Evolutionary conservation across 1,284 basidiomycete species (phyloP).

Genomic region (Malassezia restricta): DNA sequence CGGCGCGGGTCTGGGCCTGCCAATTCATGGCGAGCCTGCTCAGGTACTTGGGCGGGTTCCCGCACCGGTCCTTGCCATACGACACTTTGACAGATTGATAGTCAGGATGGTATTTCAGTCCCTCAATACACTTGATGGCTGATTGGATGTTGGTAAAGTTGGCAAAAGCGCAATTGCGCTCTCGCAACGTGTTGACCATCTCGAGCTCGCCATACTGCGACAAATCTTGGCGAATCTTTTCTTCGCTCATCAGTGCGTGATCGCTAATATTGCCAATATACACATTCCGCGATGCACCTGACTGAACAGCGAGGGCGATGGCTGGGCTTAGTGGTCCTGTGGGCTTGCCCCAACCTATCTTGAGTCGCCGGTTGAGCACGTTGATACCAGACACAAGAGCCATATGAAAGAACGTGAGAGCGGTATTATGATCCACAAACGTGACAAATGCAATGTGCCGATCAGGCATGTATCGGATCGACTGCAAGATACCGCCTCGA

Average conservation of each 20-base stretch:
- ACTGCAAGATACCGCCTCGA: slow-evolving; percentile 43
- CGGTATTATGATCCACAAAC: slow-evolving; percentile 41
- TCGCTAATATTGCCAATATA: slow-evolving; percentile 45
- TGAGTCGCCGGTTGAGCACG: slow-evolving; percentile 42
- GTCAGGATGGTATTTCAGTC: slow-evolving; percentile 40
- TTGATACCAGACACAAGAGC: slow-evolving; percentile 40
- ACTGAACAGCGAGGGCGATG: slow-evolving; percentile 42
- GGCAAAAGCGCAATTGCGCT: slow-evolving; percentile 45
- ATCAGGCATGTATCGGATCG: slow-evolving; percentile 40
- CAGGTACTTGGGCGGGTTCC: slow-evolving; percentile 34
- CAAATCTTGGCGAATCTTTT: slow-evolving; percentile 40
- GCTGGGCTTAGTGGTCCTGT: slow-evolving; percentile 41
- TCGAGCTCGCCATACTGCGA: slow-evolving; percentile 43
- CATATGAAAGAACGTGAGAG: slow-evolving; percentile 42
- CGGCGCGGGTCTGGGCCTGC: not conserved
- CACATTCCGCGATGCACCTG: slow-evolving; percentile 43
- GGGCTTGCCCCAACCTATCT: slow-evolving; percentile 45
- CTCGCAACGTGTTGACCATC: slow-evolving; percentile 40
- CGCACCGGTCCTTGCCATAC: slow-evolving; percentile 43
- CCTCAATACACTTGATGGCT: slow-evolving; percentile 45
- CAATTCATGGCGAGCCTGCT: slow-evolving; percentile 11
- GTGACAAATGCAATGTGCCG: slow-evolving; percentile 45
- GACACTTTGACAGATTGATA: slow-evolving; percentile 40
- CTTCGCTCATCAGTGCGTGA: slow-evolving; percentile 30
- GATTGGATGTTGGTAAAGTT: slow-evolving; percentile 46